phyloP scores from a whole-genome alignment of 345 rosid species.

The Eucalyptus cloeziana region DNA sequence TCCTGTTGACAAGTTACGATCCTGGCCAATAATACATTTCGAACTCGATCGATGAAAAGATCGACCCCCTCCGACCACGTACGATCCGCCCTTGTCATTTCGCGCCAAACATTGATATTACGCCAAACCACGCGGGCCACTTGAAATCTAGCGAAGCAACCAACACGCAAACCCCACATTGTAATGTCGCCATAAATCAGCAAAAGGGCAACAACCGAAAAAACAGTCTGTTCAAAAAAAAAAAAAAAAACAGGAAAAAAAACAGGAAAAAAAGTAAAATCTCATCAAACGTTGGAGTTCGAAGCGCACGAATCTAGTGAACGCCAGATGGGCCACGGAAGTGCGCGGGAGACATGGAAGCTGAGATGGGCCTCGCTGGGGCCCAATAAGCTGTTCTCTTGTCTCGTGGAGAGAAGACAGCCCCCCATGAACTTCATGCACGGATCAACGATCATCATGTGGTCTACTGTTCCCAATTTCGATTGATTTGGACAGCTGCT shows the following conservation, averaged over 20 bases:
- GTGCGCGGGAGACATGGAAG: neutral
- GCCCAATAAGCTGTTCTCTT: neutral
- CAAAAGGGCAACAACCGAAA: neutral
- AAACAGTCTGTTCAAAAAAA: too few relatives aligned
- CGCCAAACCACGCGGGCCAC: neutral
- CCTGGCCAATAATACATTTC: neutral
- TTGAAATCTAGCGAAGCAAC: neutral
- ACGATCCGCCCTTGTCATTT: neutral
- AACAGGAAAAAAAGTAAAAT: rapidly evolving
- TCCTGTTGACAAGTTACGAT: neutral
- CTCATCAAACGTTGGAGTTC: neutral
- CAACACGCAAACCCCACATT: neutral
- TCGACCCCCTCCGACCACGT: neutral
- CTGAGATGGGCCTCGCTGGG: neutral
- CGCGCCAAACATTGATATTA: neutral
- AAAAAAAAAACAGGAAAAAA: rapidly evolving
- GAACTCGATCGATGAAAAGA: neutral
- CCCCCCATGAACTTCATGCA: conserved; percentile 7
- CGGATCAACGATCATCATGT: neutral
- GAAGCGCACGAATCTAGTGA: neutral
- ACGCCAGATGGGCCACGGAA: neutral
- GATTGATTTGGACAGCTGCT: neutral
- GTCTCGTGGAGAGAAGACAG: neutral
- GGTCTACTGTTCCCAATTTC: neutral
- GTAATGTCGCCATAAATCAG: neutral